These are phyloP conservation scores for Nicotiana tomentosiformis DNA, from an alignment of 257 asterid genomes.

Conservation along the genomic window DNA sequence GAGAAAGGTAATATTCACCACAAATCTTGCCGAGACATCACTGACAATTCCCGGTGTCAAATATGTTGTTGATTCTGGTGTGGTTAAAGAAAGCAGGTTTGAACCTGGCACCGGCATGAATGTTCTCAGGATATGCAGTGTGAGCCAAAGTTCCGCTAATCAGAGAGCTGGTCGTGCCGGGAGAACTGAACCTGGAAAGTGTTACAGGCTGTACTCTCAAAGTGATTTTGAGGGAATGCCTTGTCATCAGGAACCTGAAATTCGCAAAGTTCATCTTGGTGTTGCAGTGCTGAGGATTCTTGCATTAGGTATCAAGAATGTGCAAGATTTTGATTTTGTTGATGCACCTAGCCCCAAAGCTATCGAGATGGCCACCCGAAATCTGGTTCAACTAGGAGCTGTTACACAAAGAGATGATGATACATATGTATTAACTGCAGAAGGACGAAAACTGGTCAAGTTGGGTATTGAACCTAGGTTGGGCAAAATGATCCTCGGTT, in stretches of 20 bases:
- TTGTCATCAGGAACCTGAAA: constrained; percentile 82
- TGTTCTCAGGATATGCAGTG: constrained; percentile 57
- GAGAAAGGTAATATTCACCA: constrained; percentile 75
- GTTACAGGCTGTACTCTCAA: constrained; percentile 72
- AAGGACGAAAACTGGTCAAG: constrained; percentile 67
- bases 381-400: constrained; percentile 76
- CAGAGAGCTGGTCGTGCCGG: constrained; percentile 99
- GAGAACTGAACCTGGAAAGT: constrained; percentile 86
- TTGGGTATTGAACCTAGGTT: constrained; percentile 94
- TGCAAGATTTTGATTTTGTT: constrained; percentile 68
- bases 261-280: constrained; percentile 86
- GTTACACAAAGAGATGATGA: constrained; percentile 30
- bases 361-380: constrained; percentile 66
- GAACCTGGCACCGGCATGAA: constrained; percentile 89
- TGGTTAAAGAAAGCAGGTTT: constrained; percentile 76
- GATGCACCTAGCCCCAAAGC: constrained; percentile 74
- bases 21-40: constrained; percentile 96
- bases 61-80: constrained; percentile 87
- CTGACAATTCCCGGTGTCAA: constrained; percentile 91
- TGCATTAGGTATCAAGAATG: constrained; percentile 70
- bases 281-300: constrained; percentile 86
- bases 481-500: constrained; percentile 69
- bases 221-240: constrained; percentile 60
- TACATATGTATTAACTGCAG: constrained; percentile 41
- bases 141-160: constrained; percentile 90